Conservation (phyloP, 2,329 filamentous ascomycete species). For the Corniculantispora saksenae region DNA sequence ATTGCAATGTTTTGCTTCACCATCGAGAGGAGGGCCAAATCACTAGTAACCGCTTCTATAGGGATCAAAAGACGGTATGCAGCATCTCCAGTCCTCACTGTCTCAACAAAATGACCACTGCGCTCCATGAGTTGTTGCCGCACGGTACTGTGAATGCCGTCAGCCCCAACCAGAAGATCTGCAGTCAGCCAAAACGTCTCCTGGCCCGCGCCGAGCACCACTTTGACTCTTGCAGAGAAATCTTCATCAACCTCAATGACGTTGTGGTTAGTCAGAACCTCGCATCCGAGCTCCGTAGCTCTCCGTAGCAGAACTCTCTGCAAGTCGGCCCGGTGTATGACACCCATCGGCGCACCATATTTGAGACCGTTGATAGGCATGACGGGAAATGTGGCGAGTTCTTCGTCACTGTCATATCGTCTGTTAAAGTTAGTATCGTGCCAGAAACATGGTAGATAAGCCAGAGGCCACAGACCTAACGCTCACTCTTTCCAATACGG, state of each 20-base stretch:
- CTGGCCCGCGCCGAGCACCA: no score
- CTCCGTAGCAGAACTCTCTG: constrained; percentile 39
- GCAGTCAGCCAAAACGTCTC: no score
- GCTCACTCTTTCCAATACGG: constrained; percentile 31
- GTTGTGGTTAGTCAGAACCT: background rate
- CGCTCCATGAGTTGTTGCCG: background rate
- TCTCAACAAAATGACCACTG: no score
- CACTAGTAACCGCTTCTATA: constrained; percentile 60
- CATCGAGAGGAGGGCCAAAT: constrained; percentile 64
- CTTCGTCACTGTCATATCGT: constrained; percentile 28
- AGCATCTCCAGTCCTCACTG: no score
- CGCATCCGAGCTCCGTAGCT: constrained; percentile 36
- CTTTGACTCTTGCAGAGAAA: background rate
- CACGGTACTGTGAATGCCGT: background rate
- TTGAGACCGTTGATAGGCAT: constrained; percentile 23
- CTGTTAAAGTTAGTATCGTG: no score
- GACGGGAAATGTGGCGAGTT: constrained; percentile 25
- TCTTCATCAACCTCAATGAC: background rate
- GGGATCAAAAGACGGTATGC: constrained; percentile 57
- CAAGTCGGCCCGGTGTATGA: constrained; percentile 30
- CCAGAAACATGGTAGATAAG: no score
- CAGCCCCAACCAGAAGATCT: background rate
- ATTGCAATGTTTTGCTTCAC: constrained; percentile 58
- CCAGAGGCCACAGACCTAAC: constrained; percentile 32
- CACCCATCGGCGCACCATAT: constrained; percentile 28